Evolutionary conservation across 2,329 filamentous ascomycete genomes (phyloP).

Genomic region (Alternaria dauci): DNA sequence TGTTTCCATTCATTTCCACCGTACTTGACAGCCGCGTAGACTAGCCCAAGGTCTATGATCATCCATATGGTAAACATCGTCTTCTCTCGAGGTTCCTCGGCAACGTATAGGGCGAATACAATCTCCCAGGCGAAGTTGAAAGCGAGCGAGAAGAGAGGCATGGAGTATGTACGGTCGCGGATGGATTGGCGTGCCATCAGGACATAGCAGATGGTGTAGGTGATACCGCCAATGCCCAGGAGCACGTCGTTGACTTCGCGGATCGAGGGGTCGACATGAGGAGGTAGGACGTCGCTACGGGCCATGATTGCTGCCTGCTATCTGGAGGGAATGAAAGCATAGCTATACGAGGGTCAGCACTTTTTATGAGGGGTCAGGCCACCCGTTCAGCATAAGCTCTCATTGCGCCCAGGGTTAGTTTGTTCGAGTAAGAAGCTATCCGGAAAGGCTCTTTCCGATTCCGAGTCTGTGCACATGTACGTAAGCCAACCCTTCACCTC

Average conservation of each 20-base stretch:
- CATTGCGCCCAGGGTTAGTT: neutral
- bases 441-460: neutral
- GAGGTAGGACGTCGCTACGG: conserved; percentile 18
- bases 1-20: conserved; percentile 56
- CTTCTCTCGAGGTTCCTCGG: conserved; percentile 56
- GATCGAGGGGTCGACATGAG: conserved; percentile 27
- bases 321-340: neutral
- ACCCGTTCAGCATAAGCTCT: neutral
- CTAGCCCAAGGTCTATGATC: conserved; percentile 58
- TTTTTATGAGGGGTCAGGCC: neutral
- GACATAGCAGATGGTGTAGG: conserved; percentile 51
- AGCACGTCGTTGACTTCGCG: conserved; percentile 19
- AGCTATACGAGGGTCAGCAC: neutral
- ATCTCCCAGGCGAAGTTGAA: conserved; percentile 64
- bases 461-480: neutral
- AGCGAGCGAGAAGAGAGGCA: conserved; percentile 60
- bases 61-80: conserved; percentile 60
- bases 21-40: conserved; percentile 58
- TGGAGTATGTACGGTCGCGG: conserved; percentile 59
- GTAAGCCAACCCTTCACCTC: neutral
- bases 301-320: neutral
- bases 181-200: conserved; percentile 59
- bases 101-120: conserved; percentile 59
- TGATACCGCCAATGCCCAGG: conserved; percentile 24
- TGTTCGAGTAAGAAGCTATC: neutral